Percentiles rank a stretch among this genome's conserved stretches.
Evolutionary conservation across 2,329 filamentous ascomycete genomes (phyloP).

Genomic region (Sodiomyces alkalinus): DNA sequence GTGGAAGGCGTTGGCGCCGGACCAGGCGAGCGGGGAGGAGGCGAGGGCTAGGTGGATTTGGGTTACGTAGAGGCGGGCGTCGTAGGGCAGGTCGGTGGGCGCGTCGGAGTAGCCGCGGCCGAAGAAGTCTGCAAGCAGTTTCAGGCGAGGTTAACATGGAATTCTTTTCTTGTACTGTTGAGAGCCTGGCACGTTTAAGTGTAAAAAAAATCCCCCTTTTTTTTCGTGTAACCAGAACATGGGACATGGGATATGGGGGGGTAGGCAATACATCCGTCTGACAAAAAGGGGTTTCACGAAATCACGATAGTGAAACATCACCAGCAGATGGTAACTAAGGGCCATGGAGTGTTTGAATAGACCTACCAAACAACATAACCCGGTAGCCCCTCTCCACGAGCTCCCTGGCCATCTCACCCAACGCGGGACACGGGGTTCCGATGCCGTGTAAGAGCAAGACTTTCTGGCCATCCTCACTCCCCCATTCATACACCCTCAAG

Average conservation of each 20-base stretch:
- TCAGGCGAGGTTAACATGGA: too few relatives aligned
- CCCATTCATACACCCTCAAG: constrained; percentile 68
- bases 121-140: constrained; percentile 43
- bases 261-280: too few relatives aligned
- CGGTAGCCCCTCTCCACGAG: constrained; percentile 53
- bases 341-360: too few relatives aligned
- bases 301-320: too few relatives aligned
- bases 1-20: constrained; percentile 41
- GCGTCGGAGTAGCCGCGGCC: constrained; percentile 66
- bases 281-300: too few relatives aligned
- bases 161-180: too few relatives aligned
- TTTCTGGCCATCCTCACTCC: constrained; percentile 53
- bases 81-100: constrained; percentile 43
- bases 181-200: too few relatives aligned
- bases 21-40: constrained; percentile 46
- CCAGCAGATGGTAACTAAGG: too few relatives aligned
- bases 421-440: constrained; percentile 57
- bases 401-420: constrained; percentile 49
- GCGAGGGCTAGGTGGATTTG: constrained; percentile 52
- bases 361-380: constrained; percentile 63
- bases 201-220: too few relatives aligned
- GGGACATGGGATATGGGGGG: too few relatives aligned
- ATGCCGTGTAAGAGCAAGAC: constrained; percentile 71
- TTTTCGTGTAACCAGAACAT: too few relatives aligned
- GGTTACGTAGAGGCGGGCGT: constrained; percentile 46